Conservation (phyloP, 768 basidiomycete genomes). For the Scleroderma bovista region DNA sequence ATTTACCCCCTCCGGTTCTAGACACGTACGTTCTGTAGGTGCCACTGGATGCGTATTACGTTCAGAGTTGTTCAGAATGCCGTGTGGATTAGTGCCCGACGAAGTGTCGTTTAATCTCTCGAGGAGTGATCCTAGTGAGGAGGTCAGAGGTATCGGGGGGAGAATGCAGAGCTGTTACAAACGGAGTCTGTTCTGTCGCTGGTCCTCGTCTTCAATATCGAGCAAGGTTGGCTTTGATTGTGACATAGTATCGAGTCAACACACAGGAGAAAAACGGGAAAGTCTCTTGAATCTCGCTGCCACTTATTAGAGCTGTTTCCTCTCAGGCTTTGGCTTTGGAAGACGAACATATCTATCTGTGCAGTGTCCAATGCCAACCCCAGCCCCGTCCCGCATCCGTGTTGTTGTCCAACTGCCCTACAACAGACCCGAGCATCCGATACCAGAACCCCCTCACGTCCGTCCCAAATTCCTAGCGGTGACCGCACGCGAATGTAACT, state of each 20-base stretch:
- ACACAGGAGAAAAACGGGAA: too few species aligned
- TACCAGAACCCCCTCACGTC: constrained; percentile 64
- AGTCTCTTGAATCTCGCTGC: too few species aligned
- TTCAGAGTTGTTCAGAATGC: constrained; percentile 34
- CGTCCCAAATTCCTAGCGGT: constrained; percentile 21
- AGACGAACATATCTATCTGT: too few species aligned
- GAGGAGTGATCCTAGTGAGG: constrained; percentile 34
- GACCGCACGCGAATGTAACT: constrained; percentile 2
- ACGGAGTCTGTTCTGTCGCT: constrained; percentile 40
- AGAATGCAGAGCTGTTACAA: constrained; percentile 1
- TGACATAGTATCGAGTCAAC: constrained; percentile 2
- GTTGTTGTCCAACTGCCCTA: constrained; percentile 78
- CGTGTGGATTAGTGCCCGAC: constrained; percentile 6
- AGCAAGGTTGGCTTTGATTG: constrained; percentile 19
- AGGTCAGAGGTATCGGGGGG: neutral
- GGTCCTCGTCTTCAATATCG: constrained; percentile 45
- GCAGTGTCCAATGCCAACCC: constrained; percentile 12
- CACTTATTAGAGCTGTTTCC: too few species aligned
- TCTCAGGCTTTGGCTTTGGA: too few species aligned
- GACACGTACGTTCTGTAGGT: constrained; percentile 44
- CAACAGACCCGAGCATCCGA: constrained; percentile 67
- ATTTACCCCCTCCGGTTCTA: neutral
- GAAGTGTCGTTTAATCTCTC: constrained; percentile 31
- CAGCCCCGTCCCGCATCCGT: constrained; percentile 40
- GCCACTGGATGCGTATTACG: constrained; percentile 33